These are phyloP conservation scores for Pezicula radicicola DNA, from an alignment of 2,329 filamentous ascomycete genomes.

Conservation along the genomic window DNA sequence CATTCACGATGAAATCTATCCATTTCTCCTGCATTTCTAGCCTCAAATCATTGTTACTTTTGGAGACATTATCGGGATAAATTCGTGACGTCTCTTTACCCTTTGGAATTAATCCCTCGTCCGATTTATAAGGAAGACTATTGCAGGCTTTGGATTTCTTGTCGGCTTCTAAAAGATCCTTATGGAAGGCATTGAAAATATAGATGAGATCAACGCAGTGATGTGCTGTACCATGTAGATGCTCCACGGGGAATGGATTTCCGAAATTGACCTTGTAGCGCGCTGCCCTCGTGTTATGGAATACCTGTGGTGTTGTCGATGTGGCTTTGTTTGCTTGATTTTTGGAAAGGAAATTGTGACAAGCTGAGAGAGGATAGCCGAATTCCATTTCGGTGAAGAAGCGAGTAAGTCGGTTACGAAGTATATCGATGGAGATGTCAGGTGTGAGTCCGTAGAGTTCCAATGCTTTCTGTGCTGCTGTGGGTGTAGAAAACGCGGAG, in stretches of 20 bases:
- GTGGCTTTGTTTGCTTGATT: not conserved
- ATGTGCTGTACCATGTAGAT: not conserved
- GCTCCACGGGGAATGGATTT: slow-evolving; percentile 4
- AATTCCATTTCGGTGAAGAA: slow-evolving; percentile 5
- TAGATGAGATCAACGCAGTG: slow-evolving; percentile 9
- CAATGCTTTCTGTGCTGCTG: not conserved
- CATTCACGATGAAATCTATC: slow-evolving; percentile 4
- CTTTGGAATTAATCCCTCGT: too few species aligned
- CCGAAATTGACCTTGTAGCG: slow-evolving; percentile 6
- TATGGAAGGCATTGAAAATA: slow-evolving; percentile 6
- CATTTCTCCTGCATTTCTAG: slow-evolving; percentile 1
- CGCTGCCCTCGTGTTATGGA: not conserved
- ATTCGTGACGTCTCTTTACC: too few species aligned
- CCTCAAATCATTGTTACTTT: not conserved
- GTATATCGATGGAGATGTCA: not conserved
- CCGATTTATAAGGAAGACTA: not conserved
- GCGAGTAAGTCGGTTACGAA: not conserved
- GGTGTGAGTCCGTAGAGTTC: not conserved
- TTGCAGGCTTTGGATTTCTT: not conserved
- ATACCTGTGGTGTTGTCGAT: not conserved
- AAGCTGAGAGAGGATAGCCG: not conserved
- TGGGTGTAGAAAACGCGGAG: not conserved
- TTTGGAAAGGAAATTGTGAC: not conserved
- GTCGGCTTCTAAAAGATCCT: not conserved
- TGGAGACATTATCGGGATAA: not conserved